A percentile compares a stretch with the other conserved stretches of the same genome.
Conservation (phyloP, 1,139 yeast genomes). For the Williopsis jadinii region DNA sequence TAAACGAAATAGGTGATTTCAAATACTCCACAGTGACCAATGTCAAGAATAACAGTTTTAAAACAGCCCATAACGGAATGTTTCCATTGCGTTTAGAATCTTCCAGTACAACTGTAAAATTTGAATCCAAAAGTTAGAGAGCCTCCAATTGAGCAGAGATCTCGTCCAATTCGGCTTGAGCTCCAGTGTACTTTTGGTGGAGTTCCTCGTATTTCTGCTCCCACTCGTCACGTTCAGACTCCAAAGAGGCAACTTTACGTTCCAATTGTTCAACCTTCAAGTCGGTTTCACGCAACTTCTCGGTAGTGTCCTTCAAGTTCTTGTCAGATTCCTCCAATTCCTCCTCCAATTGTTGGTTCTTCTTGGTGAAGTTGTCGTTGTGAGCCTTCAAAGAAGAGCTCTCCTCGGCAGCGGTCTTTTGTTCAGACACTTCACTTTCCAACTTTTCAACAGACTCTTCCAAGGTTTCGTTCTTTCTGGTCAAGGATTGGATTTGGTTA, state of each 20-base stretch:
- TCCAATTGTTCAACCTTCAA: conserved; percentile 96
- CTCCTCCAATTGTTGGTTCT: conserved; percentile 85
- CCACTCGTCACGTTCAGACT: conserved; percentile 86
- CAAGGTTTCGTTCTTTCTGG: conserved; percentile 85
- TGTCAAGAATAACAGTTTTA: background rate
- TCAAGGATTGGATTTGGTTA: conserved; percentile 87
- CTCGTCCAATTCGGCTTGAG: conserved; percentile 86
- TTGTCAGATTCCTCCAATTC: conserved; percentile 91
- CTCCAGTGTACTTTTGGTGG: conserved; percentile 69
- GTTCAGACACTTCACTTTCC: conserved; percentile 71
- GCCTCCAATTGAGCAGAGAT: conserved; percentile 91
- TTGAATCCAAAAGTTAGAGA: conserved; percentile 37
- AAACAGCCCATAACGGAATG: background rate
- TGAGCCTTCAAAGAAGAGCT: conserved; percentile 84
- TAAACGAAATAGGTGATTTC: too few species aligned
- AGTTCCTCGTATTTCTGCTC: conserved; percentile 91
- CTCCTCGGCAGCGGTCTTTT: conserved; percentile 88
- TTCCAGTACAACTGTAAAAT: too few species aligned
- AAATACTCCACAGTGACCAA: background rate
- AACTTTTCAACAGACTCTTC: conserved; percentile 89
- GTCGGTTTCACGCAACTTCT: conserved; percentile 91
- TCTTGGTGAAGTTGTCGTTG: conserved; percentile 87
- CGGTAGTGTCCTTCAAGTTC: conserved; percentile 89
- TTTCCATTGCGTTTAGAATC: background rate
- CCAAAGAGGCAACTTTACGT: conserved; percentile 88